Evolutionary conservation across 139 green algal genomes (phyloP).

Genomic region (Chlamydomonas sphaeroides): DNA sequence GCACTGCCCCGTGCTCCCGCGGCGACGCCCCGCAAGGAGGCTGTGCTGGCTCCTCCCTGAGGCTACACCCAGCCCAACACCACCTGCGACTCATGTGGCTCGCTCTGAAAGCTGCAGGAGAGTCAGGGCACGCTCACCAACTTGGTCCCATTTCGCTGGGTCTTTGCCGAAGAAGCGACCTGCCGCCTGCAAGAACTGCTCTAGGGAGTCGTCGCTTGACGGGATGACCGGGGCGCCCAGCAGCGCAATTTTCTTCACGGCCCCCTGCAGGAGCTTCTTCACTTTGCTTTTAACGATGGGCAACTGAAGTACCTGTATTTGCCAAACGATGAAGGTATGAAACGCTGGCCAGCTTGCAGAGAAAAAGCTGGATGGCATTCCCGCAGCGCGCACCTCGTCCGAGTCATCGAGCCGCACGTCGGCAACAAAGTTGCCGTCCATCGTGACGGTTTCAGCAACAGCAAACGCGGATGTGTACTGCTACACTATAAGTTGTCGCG

Average conservation of each 20-base stretch:
- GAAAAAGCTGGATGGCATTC: background rate
- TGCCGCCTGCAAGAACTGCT: constrained; percentile 62
- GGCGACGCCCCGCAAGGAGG: too few relatives aligned
- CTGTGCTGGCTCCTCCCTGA: too few relatives aligned
- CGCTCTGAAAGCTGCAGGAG: too few relatives aligned
- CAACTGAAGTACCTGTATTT: constrained; percentile 69
- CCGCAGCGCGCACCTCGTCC: constrained; percentile 36
- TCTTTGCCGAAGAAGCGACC: constrained; percentile 78
- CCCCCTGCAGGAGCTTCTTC: constrained; percentile 52
- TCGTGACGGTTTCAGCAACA: background rate
- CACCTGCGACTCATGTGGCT: too few relatives aligned
- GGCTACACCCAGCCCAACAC: too few relatives aligned
- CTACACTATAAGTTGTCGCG: too few relatives aligned
- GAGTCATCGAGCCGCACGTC: constrained; percentile 55
- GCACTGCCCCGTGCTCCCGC: too few relatives aligned
- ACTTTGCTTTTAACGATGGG: constrained; percentile 62
- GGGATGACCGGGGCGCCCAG: constrained; percentile 53
- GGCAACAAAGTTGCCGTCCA: constrained; percentile 59
- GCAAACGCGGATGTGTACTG: too few relatives aligned
- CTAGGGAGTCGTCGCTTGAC: constrained; percentile 59
- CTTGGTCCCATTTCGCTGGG: constrained; percentile 68
- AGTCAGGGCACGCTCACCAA: constrained; percentile 44
- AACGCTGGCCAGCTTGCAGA: background rate
- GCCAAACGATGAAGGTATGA: background rate
- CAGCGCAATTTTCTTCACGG: constrained; percentile 53